Percentiles rank a stretch among this genome's conserved stretches.
Conservation (phyloP, 2,329 filamentous ascomycete genomes). For the Zymoseptoria pseudotritici region DNA sequence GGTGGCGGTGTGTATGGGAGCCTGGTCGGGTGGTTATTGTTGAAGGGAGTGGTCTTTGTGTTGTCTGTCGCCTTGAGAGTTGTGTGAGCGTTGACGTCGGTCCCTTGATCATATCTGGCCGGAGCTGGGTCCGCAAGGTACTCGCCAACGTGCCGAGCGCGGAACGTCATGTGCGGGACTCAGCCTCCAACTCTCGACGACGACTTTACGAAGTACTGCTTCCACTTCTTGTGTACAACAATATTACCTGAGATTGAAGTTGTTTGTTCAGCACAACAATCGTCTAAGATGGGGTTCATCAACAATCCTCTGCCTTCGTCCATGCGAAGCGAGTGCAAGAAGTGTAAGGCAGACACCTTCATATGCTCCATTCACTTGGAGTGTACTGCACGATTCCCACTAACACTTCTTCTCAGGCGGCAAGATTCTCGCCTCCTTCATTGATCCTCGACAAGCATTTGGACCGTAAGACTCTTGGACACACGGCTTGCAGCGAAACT, state of each 20-base stretch:
- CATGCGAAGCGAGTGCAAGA: constrained; percentile 41
- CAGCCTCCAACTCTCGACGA: background rate
- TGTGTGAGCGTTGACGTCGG: background rate
- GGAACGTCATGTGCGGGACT: background rate
- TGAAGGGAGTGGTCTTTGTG: background rate
- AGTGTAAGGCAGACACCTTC: background rate
- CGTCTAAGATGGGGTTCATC: constrained; percentile 39
- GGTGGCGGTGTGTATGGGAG: constrained; percentile 11
- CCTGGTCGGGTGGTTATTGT: constrained; percentile 2
- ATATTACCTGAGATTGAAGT: background rate
- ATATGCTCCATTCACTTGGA: constrained; percentile 16
- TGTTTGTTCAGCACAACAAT: background rate
- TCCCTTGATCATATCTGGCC: background rate
- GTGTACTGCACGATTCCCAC: background rate
- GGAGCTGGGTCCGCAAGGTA: background rate
- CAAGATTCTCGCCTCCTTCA: constrained; percentile 89
- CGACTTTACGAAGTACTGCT: background rate
- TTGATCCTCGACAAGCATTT: constrained; percentile 88
- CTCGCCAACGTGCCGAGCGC: background rate
- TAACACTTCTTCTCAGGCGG: constrained; percentile 49
- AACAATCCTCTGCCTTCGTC: constrained; percentile 49
- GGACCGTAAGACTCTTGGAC: constrained; percentile 50
- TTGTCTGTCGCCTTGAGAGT: background rate
- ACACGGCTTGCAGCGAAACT: background rate
- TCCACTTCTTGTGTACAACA: background rate